Conservation (phyloP, 164 flowering plant species). For the Annona cherimola region DNA sequence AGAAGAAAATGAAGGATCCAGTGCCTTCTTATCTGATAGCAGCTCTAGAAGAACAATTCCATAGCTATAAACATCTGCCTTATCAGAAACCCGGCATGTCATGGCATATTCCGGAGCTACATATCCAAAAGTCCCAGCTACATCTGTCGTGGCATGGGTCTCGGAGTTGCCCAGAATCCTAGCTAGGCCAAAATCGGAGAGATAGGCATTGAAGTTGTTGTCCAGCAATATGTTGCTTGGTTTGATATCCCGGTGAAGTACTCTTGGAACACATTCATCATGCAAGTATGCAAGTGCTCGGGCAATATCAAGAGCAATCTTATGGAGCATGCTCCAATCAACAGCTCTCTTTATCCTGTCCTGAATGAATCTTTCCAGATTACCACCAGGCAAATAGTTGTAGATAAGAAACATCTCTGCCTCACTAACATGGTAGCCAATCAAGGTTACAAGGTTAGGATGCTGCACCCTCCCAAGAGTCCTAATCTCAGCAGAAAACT, state of each 20-base stretch:
- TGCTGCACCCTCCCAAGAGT: conserved; percentile 81
- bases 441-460: conserved; percentile 73
- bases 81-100: conserved; percentile 95
- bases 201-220: conserved; percentile 72
- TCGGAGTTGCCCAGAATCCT: conserved; percentile 87
- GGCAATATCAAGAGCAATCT: conserved; percentile 79
- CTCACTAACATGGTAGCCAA: conserved; percentile 90
- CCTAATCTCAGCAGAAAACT: conserved; percentile 80
- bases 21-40: conserved; percentile 80
- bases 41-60: conserved; percentile 87
- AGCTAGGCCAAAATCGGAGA: conserved; percentile 92
- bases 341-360: conserved; percentile 68
- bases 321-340: conserved; percentile 82
- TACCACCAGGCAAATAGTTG: conserved; percentile 83
- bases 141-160: conserved; percentile 97
- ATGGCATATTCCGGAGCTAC: conserved; percentile 94
- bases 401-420: conserved; percentile 86
- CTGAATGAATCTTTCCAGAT: conserved; percentile 75
- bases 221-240: conserved; percentile 90
- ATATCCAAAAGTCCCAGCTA: conserved; percentile 93
- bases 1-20: conserved; percentile 82
- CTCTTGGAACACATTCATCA: conserved; percentile 83
- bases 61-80: conserved; percentile 90
- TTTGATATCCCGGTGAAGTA: conserved; percentile 93
- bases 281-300: conserved; percentile 87